Evolutionary conservation across 1,284 basidiomycete genomes (phyloP).

Genomic region (Butyriboletus appendiculatus): DNA sequence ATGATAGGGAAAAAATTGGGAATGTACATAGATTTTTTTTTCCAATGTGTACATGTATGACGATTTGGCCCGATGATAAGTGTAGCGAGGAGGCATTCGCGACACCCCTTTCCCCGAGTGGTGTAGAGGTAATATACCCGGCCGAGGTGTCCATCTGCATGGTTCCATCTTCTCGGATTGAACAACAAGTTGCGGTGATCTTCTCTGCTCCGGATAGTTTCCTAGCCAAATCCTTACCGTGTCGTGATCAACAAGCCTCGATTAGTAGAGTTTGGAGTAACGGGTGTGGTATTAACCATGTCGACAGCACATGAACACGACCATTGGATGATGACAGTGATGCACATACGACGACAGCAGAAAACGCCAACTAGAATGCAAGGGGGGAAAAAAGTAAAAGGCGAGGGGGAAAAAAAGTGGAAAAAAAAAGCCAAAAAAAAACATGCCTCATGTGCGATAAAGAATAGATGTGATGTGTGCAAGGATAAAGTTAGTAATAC

Average conservation of each 20-base stretch:
- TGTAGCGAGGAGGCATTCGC: no score
- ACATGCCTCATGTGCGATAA: conserved; percentile 2
- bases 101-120: no score
- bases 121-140: no score
- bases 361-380: conserved; percentile 6
- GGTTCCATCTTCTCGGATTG: no score
- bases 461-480: conserved; percentile 6
- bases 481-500: conserved; percentile 23
- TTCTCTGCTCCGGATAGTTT: no score
- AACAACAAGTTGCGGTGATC: no score
- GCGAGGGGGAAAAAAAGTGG: neutral
- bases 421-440: neutral
- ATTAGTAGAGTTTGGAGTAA: neutral
- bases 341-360: conserved; percentile 17
- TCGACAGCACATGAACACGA: conserved; percentile 15
- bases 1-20: neutral
- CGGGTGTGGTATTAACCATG: conserved; percentile 9
- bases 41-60: neutral
- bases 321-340: neutral
- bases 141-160: no score
- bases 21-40: neutral
- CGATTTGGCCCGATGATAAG: no score
- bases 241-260: no score
- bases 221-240: no score
- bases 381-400: neutral